Evolutionary conservation across 805 yeast genomes (phyloP), one percentile per base, ranked within the genome.

Genomic region (Pichia nakasei): DNA sequence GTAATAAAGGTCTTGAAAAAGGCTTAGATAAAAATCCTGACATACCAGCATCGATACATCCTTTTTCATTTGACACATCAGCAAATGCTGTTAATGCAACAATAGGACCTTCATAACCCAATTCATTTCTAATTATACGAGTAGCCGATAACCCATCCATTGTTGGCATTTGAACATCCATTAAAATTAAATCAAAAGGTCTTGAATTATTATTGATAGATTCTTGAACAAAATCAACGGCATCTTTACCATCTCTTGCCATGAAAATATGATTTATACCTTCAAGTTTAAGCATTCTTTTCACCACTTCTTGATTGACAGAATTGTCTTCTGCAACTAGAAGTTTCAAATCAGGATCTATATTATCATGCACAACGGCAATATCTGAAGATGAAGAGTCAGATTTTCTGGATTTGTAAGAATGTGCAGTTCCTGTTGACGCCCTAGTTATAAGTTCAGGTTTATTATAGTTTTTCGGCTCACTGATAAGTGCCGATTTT

Each of bases 111-210:
- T 59, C 58, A 56, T 75, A 85, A 5, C 72, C 66, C 47, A 84
- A 60, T 37, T 82, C 80, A 17, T 68, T 63, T 37, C 96, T 69
- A 31, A 91, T 82, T 55, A 74, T 69, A 48, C 69, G 76, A 0
- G 97, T 88, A 0, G 97, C 95, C 22, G 78, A 69, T 26, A 89
- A 65, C 3, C 98, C 98, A 59, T 91, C 97, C 52, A 88, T 71
- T 54, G 78, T 81, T 5, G 97, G 97, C 97, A 89, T 91, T 63
- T 91, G 97, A 41, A 91, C 94, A 62, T 91, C 98, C 98, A 91
- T 91, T 58, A 91, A 85, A 2, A 93, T 77, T 43, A 91, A 64
- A 58, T 86, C 91, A 59, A 71, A 87, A 15, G 59, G 55, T 9
- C 66, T 66, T 11, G 34, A 20, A 15, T 62, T 62, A 2, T 61